Base-by-base conservation (phyloP, 2,329 filamentous ascomycete genomes). In the Hypomyces rosellus region DNA sequence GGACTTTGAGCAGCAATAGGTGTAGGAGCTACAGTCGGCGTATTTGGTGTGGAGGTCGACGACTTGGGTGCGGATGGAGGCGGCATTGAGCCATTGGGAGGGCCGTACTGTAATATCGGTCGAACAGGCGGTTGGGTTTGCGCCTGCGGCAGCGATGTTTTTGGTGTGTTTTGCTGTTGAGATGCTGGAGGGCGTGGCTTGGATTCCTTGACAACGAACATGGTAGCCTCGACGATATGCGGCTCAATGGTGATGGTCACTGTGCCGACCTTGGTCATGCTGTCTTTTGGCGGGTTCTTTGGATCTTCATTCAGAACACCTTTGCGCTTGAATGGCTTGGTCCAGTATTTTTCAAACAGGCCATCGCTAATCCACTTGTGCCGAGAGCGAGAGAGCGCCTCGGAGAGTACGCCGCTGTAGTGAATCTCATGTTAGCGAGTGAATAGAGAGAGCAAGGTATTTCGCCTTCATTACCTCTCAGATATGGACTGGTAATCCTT, bases 241-340 rank as follows among this genome's bases (percentile, higher is more conserved):
- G 89, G 89, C 65, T 91, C 88, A 53, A 91, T 82, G 18, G 82
- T 85, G 54, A 95, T 82, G 34, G 83, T 83, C 54, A 88, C 83
- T 57, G 79, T 80, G 58, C 89, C 88, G 18, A 89, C 77, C 65
- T 84, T 87, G 56, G 77, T 74, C 82, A 89, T 88, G 54, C 77
- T 82, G 42, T 89, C 80, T 66, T 86, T 83, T 54, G 83, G 70
- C 2, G 84, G 84, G 59, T 88, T 87, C 57, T 82, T 81, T 5
- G 78, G 73, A 46, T 84, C 80, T 58, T 85, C 83, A 49, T 78
- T 76, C 20, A 82, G 66, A 3, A 80, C 77, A 40, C 84, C 82
- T 65, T 85, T 88, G 55, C 80, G 79, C 68, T 85, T 86, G 50
- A 69, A 65, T 3, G 86, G 85, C 62, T 89, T 89, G 8, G 82